Evolutionary conservation across 768 basidiomycete genomes (phyloP).

Genomic region (Calocybe gangraenosa): DNA sequence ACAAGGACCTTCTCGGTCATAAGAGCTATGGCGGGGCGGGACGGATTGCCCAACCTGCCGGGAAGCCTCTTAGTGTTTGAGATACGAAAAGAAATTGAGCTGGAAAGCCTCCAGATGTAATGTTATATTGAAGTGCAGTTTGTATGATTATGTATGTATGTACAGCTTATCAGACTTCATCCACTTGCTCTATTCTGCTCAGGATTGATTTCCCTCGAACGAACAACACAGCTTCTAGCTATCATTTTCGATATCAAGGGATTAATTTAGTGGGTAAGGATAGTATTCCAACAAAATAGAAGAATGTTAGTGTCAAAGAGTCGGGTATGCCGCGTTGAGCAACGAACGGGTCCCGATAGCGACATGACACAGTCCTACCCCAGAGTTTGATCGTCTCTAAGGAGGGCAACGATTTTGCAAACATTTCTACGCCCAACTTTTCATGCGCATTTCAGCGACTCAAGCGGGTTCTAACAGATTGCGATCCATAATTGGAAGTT

Average conservation of each 20-base stretch:
- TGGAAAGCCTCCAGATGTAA: too few relatives aligned
- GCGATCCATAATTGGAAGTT: slow-evolving; percentile 33
- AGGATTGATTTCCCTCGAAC: too few relatives aligned
- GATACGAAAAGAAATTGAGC: not conserved
- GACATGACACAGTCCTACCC: slow-evolving; percentile 58
- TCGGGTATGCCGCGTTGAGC: slow-evolving; percentile 57
- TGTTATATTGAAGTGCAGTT: too few relatives aligned
- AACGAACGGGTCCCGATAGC: slow-evolving; percentile 75
- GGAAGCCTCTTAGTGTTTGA: slow-evolving; percentile 35
- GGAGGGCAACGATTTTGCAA: slow-evolving; percentile 67
- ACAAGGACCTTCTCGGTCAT: slow-evolving; percentile 31
- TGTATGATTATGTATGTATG: too few relatives aligned
- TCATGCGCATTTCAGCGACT: slow-evolving; percentile 61
- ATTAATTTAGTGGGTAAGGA: too few relatives aligned
- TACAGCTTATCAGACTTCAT: too few relatives aligned
- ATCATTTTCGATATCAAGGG: too few relatives aligned
- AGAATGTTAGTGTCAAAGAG: slow-evolving; percentile 67
- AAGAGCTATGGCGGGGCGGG: slow-evolving; percentile 40
- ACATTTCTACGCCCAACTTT: slow-evolving; percentile 90
- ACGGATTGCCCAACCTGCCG: slow-evolving; percentile 57
- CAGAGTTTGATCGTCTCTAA: slow-evolving; percentile 59
- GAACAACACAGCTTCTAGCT: too few relatives aligned
- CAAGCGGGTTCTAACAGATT: slow-evolving; percentile 93
- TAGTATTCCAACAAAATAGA: slow-evolving; percentile 1
- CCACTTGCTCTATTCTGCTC: too few relatives aligned